phyloP scores from a whole-genome alignment of 2,329 filamentous ascomycete species.

The Diaporthe citrichinensis region DNA sequence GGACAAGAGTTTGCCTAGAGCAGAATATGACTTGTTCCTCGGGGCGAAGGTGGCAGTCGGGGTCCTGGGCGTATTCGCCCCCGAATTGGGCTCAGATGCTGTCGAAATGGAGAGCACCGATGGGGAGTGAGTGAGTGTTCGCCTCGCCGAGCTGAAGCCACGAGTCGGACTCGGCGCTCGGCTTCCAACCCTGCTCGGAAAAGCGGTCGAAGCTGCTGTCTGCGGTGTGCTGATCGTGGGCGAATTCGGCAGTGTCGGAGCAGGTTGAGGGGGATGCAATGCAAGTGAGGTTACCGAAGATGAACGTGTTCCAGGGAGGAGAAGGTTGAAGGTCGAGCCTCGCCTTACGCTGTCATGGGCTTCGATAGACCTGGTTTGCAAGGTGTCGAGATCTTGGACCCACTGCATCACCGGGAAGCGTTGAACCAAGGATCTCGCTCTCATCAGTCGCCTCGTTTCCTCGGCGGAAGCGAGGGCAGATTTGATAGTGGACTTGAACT shows the following conservation, averaged over 20 bases:
- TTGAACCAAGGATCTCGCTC: conserved; percentile 73
- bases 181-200: conserved; percentile 32
- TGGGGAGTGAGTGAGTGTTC: neutral
- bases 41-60: neutral
- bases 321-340: conserved; percentile 28
- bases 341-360: conserved; percentile 28
- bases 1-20: conserved; percentile 34
- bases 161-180: conserved; percentile 37
- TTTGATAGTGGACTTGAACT: conserved; percentile 75
- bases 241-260: conserved; percentile 31
- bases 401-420: conserved; percentile 77
- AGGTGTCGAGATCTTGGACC: conserved; percentile 73
- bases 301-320: conserved; percentile 16
- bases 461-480: conserved; percentile 69
- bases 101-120: conserved; percentile 17
- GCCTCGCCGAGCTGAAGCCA: conserved; percentile 12
- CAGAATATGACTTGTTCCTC: conserved; percentile 16
- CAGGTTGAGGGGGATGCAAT: conserved; percentile 20
- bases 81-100: conserved; percentile 29
- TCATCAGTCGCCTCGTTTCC: conserved; percentile 71
- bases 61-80: conserved; percentile 16
- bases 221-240: conserved; percentile 27
- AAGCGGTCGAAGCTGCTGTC: conserved; percentile 28
- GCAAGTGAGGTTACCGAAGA: conserved; percentile 28
- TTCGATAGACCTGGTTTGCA: conserved; percentile 69